Percentiles rank a stretch among this genome's conserved stretches.
Evolutionary conservation across 2,329 filamentous ascomycete genomes (phyloP).

Genomic region (Penicillium hordei): DNA sequence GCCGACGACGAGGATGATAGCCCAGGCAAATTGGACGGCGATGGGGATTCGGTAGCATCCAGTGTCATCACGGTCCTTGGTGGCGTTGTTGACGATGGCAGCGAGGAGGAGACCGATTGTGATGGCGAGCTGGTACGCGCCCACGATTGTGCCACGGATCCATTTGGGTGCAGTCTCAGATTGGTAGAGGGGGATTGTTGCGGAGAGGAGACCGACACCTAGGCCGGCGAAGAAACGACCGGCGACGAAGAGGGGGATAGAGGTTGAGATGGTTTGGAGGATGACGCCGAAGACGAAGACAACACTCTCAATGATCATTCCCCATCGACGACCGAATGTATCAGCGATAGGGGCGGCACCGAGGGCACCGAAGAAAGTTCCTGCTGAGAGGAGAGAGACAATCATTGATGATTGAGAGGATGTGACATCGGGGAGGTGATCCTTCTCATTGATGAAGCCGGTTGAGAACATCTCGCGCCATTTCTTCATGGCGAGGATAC

Average conservation of each 20-base stretch:
- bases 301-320: conserved; percentile 38
- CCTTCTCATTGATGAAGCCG: conserved; percentile 36
- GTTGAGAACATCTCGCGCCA: conserved; percentile 40
- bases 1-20: conserved; percentile 69
- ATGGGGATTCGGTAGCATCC: conserved; percentile 77
- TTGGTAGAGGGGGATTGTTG: conserved; percentile 66
- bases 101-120: conserved; percentile 74
- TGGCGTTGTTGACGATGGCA: conserved; percentile 69
- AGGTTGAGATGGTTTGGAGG: conserved; percentile 33
- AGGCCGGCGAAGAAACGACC: conserved; percentile 50
- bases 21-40: conserved; percentile 75
- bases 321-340: conserved; percentile 38
- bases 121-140: conserved; percentile 77
- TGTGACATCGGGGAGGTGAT: conserved; percentile 48
- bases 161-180: conserved; percentile 71
- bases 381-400: conserved; percentile 57
- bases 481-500: conserved; percentile 52
- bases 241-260: conserved; percentile 42
- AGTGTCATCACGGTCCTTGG: conserved; percentile 59
- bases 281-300: conserved; percentile 37
- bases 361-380: conserved; percentile 65
- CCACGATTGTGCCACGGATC: conserved; percentile 72
- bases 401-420: conserved; percentile 47
- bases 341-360: conserved; percentile 38
- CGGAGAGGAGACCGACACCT: conserved; percentile 75